A percentile compares a stretch with the other conserved stretches of the same genome.
Evolutionary conservation across 1,139 yeast species (phyloP).

Genomic region (Protomyces macrosporus): DNA sequence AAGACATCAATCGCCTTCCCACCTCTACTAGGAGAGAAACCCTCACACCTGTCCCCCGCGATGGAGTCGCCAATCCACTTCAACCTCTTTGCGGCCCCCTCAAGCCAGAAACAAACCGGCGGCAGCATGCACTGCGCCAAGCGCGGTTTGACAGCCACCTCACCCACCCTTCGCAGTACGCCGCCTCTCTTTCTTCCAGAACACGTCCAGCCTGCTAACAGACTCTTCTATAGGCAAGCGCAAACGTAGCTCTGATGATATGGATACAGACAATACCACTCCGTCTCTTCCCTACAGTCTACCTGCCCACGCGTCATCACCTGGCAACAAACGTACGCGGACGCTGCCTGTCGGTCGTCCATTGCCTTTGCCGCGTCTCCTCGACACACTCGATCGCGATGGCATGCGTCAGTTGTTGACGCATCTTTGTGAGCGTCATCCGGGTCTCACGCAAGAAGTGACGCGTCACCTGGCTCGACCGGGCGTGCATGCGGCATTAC

Average conservation of each 20-base stretch:
- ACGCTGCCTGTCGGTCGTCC: conserved; percentile 37
- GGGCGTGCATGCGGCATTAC: conserved; percentile 50
- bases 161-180: neutral
- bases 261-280: conserved; percentile 7
- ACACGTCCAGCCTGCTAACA: neutral
- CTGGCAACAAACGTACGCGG: conserved; percentile 29
- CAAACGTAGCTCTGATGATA: conserved; percentile 8
- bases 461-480: conserved; percentile 55
- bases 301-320: neutral
- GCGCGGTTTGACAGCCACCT: neutral
- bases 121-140: neutral
- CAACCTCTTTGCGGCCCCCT: neutral
- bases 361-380: conserved; percentile 55
- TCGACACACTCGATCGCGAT: conserved; percentile 60
- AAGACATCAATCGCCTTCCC: too few species aligned
- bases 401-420: conserved; percentile 52
- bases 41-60: neutral
- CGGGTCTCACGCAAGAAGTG: conserved; percentile 56
- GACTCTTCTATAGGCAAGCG: conserved; percentile 3
- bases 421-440: conserved; percentile 54
- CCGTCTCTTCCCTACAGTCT: neutral
- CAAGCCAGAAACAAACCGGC: neutral
- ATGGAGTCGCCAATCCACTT: neutral
- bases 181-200: neutral
- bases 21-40: too few species aligned